Conservation (phyloP, 2,329 filamentous ascomycete species). For the Talaromyces sp. region DNA sequence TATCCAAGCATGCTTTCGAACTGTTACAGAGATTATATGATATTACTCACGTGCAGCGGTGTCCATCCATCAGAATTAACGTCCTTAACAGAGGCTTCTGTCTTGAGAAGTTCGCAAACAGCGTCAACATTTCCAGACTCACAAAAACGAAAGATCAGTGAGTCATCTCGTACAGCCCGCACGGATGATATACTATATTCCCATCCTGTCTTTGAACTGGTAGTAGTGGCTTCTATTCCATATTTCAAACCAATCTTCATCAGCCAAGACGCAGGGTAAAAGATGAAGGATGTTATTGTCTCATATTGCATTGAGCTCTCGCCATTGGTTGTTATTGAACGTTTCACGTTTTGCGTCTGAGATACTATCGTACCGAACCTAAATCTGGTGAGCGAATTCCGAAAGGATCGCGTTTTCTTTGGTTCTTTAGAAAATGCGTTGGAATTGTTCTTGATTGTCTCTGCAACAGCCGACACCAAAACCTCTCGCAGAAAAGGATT, state of each 20-base stretch:
- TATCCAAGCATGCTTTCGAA: too few species aligned
- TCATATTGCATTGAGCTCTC: not conserved
- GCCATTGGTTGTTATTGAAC: not conserved
- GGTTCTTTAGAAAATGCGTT: not conserved
- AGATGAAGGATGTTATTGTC: constrained; percentile 8
- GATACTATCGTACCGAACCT: not conserved
- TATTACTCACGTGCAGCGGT: too few species aligned
- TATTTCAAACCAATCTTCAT: constrained; percentile 4
- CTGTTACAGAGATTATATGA: too few species aligned
- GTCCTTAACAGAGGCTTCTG: too few species aligned
- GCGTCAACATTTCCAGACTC: too few species aligned
- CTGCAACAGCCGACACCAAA: constrained; percentile 1
- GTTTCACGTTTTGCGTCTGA: not conserved
- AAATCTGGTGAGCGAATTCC: not conserved
- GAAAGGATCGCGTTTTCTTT: not conserved
- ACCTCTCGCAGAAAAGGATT: not conserved
- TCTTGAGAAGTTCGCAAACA: too few species aligned
- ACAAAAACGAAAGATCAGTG: too few species aligned
- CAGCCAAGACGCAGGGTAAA: constrained; percentile 8
- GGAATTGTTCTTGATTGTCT: not conserved
- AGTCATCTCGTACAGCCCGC: too few species aligned
- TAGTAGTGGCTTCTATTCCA: constrained; percentile 1
- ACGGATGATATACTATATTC: constrained; percentile 1
- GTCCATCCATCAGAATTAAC: too few species aligned
- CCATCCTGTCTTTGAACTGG: constrained; percentile 3